These are phyloP conservation scores for Choanephora cucurbitarum DNA, from an alignment of 371 early-diverging fungal species.

Conservation along the genomic window DNA sequence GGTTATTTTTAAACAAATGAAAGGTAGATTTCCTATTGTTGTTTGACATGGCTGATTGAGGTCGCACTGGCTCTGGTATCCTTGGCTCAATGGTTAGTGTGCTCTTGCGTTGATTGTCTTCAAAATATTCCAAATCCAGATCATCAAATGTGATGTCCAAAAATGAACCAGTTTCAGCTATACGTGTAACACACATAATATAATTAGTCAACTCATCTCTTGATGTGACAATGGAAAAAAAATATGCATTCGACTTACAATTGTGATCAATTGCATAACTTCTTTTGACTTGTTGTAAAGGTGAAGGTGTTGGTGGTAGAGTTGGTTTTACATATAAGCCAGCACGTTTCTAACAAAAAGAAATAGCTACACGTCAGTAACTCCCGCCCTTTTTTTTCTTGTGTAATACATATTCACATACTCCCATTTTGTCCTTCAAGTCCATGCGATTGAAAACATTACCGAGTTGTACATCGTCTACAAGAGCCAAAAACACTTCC, in stretches of 20 bases:
- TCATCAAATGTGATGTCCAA: conserved; percentile 38
- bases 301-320: not conserved
- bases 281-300: conserved; percentile 9
- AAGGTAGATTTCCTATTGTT: conserved; percentile 39
- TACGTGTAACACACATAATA: conserved; percentile 9
- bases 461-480: conserved; percentile 61
- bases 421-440: conserved; percentile 57
- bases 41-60: conserved; percentile 39
- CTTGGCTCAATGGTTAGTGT: not conserved
- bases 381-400: not conserved
- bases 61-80: conserved; percentile 15
- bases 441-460: conserved; percentile 56
- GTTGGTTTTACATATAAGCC: conserved; percentile 17
- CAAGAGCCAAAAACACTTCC: conserved; percentile 60
- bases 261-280: conserved; percentile 19
- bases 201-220: not conserved
- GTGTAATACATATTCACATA: conserved; percentile 17
- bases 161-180: conserved; percentile 22
- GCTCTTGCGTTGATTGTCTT: conserved; percentile 26
- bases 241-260: not conserved
- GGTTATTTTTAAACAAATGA: conserved; percentile 47
- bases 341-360: conserved; percentile 19
- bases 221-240: conserved; percentile 1
- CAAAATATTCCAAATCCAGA: conserved; percentile 37
- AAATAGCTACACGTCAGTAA: no score